Evolutionary conservation across 192 early-diverging fungal species (phyloP).

Genomic region (Chytriomyces confervae): DNA sequence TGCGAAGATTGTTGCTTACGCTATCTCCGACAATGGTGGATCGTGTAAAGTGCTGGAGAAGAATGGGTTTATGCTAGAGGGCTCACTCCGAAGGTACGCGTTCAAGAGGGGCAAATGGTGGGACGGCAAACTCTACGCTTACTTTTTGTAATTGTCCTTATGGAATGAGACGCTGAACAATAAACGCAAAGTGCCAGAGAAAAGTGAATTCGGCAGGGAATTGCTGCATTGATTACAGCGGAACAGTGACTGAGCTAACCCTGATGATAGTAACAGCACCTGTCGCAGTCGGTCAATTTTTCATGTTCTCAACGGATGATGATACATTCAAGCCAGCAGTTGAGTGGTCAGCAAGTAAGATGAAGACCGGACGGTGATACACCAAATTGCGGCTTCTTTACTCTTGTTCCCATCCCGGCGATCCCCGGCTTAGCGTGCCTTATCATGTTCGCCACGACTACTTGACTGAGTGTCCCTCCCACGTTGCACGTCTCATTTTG

Average conservation of each 20-base stretch:
- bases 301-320: too few relatives aligned
- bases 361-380: too few relatives aligned
- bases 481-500: too few relatives aligned
- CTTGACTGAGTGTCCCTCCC: too few relatives aligned
- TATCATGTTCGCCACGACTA: too few relatives aligned
- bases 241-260: neutral
- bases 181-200: neutral
- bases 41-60: neutral
- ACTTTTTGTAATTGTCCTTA: constrained; percentile 10
- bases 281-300: neutral
- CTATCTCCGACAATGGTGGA: neutral
- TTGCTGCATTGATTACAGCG: neutral
- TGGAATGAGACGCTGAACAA: neutral
- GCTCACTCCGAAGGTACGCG: neutral
- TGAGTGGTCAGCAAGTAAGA: too few relatives aligned
- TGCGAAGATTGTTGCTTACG: neutral
- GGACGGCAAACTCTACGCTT: neutral
- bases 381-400: too few relatives aligned
- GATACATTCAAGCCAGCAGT: too few relatives aligned
- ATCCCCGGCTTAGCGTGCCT: too few relatives aligned
- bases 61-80: constrained; percentile 17
- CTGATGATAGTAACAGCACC: neutral
- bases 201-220: neutral
- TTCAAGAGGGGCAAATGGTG: constrained; percentile 12
- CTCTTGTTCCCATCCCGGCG: too few relatives aligned